Conservation (phyloP, 2,329 filamentous ascomycete genomes). For the Exophiala dermatitidis region DNA sequence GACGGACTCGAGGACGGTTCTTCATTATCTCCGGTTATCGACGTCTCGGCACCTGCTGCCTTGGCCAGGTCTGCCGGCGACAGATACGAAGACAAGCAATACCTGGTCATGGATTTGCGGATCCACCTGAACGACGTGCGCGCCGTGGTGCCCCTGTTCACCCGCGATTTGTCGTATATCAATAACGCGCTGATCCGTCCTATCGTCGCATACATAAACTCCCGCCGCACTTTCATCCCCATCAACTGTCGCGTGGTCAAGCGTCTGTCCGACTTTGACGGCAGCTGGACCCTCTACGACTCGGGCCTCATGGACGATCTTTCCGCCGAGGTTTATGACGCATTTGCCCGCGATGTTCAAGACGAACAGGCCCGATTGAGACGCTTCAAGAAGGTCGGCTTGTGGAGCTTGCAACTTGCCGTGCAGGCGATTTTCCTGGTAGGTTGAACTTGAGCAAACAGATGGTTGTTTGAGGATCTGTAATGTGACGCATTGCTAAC, state of each 20-base stretch:
- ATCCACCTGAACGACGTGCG: slow-evolving; percentile 92
- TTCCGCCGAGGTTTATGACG: slow-evolving; percentile 83
- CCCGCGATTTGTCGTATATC: slow-evolving; percentile 82
- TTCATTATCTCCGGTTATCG: slow-evolving; percentile 15
- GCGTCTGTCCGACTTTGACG: slow-evolving; percentile 79
- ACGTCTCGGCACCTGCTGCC: background rate
- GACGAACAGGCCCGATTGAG: slow-evolving; percentile 80
- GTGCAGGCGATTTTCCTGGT: slow-evolving; percentile 93
- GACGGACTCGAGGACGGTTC: background rate
- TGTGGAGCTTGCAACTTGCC: slow-evolving; percentile 89
- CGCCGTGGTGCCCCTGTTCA: slow-evolving; percentile 87
- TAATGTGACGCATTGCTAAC: background rate
- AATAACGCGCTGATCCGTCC: slow-evolving; percentile 92
- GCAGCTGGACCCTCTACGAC: slow-evolving; percentile 90
- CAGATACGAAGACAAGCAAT: slow-evolving; percentile 58
- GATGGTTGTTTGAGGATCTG: background rate
- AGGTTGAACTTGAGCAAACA: slow-evolving; percentile 30
- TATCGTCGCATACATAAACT: slow-evolving; percentile 97
- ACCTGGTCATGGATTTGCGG: slow-evolving; percentile 88
- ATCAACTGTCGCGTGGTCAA: slow-evolving; percentile 94
- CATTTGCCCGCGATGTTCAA: slow-evolving; percentile 84
- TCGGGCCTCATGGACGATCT: slow-evolving; percentile 90
- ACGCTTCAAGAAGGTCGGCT: slow-evolving; percentile 87
- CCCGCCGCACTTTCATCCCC: slow-evolving; percentile 87
- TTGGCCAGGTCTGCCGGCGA: slow-evolving; percentile 3